Conservation (phyloP, 2,329 filamentous ascomycete genomes). For the Phoma sp. region DNA sequence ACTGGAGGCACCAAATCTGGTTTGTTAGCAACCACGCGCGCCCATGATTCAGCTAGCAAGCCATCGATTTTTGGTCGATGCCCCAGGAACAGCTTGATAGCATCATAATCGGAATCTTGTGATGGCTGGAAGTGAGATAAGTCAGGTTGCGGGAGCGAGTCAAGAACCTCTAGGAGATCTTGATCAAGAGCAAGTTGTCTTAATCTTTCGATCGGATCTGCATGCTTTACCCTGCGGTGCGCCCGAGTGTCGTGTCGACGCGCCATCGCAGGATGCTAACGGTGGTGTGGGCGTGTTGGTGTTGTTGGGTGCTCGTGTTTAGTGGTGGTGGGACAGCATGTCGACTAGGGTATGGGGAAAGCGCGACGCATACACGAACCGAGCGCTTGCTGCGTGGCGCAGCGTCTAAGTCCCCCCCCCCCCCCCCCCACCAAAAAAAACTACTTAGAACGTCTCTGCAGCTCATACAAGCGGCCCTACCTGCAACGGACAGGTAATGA, state of each 20-base stretch:
- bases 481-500: no score
- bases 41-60: slow-evolving; percentile 2
- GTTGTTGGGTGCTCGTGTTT: not conserved
- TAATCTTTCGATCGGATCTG: not conserved
- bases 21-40: not conserved
- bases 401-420: no score
- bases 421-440: no score
- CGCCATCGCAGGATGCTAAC: not conserved
- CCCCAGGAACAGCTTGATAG: not conserved
- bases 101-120: not conserved
- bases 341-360: slow-evolving; percentile 1
- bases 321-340: slow-evolving; percentile 1
- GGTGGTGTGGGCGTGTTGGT: not conserved
- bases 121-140: not conserved
- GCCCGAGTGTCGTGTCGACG: not conserved
- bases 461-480: no score
- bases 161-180: not conserved
- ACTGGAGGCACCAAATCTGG: slow-evolving; percentile 2
- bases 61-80: not conserved
- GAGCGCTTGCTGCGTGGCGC: slow-evolving; percentile 1
- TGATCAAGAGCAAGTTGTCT: not conserved
- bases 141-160: slow-evolving; percentile 3
- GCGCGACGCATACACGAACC: slow-evolving; percentile 7
- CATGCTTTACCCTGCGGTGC: not conserved
- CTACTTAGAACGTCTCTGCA: no score